These are phyloP conservation scores for Pyrenula aspistea DNA, from an alignment of 495 filamentous ascomycete genomes.

Conservation along the genomic window DNA sequence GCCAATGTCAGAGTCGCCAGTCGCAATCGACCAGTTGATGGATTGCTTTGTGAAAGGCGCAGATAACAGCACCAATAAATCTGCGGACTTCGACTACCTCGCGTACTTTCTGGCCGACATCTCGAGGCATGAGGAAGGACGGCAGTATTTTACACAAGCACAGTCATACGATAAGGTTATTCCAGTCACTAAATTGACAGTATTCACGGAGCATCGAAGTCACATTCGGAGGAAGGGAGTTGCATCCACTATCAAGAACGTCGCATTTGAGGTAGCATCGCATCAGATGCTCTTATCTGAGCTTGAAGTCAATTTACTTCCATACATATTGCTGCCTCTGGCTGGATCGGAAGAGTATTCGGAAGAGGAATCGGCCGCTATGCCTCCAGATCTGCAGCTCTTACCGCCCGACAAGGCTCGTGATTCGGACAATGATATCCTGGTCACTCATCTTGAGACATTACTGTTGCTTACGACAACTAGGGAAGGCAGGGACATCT, in stretches of 20 bases:
- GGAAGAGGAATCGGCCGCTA: slow-evolving; percentile 58
- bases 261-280: slow-evolving; percentile 55
- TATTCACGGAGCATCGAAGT: slow-evolving; percentile 83
- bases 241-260: slow-evolving; percentile 86
- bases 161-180: slow-evolving; percentile 70
- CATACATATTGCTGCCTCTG: slow-evolving; percentile 70
- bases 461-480: slow-evolving; percentile 73
- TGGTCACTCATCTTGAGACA: slow-evolving; percentile 81
- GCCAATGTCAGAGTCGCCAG: slow-evolving; percentile 50
- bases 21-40: slow-evolving; percentile 78
- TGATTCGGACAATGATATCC: slow-evolving; percentile 60
- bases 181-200: slow-evolving; percentile 74
- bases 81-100: slow-evolving; percentile 85
- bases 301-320: slow-evolving; percentile 67
- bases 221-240: slow-evolving; percentile 74
- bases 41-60: slow-evolving; percentile 92
- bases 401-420: slow-evolving; percentile 77
- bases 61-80: slow-evolving; percentile 65
- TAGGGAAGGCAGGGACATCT: slow-evolving; percentile 53
- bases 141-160: slow-evolving; percentile 60
- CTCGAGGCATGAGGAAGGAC: slow-evolving; percentile 61
- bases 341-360: slow-evolving; percentile 44
- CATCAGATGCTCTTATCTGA: slow-evolving; percentile 62
- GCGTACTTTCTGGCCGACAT: slow-evolving; percentile 90
- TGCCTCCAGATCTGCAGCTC: slow-evolving; percentile 80